Conservation (phyloP, 768 basidiomycete species). For the Termitomyces sp. region DNA sequence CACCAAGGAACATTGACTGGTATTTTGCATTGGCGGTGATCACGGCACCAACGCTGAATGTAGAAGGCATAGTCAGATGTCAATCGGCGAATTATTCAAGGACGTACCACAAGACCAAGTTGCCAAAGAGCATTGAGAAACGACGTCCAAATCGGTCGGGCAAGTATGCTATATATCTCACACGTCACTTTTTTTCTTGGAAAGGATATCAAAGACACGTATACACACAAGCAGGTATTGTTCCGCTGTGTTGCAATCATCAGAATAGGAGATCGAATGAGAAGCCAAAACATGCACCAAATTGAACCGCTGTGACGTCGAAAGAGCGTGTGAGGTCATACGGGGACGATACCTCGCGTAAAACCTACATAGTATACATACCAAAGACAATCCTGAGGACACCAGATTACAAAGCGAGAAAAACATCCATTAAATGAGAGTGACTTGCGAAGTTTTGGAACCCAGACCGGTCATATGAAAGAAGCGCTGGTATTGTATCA, state of each 20-base stretch:
- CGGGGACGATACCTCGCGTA: background rate
- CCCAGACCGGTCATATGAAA: slow-evolving; percentile 39
- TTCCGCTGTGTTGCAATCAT: slow-evolving; percentile 24
- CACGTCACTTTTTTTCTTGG: background rate
- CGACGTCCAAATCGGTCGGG: slow-evolving; percentile 46
- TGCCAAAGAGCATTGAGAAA: slow-evolving; percentile 44
- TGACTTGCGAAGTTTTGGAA: slow-evolving; percentile 33
- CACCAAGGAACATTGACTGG: slow-evolving; percentile 39
- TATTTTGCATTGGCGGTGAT: slow-evolving; percentile 43
- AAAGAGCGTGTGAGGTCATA: background rate
- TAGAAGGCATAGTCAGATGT: background rate
- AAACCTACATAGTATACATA: slow-evolving; percentile 40
- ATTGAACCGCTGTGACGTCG: slow-evolving; percentile 28
- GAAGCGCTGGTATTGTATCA: slow-evolving; percentile 40
- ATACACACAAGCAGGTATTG: slow-evolving; percentile 36
- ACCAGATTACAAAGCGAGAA: background rate
- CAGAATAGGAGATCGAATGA: slow-evolving; percentile 18
- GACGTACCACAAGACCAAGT: slow-evolving; percentile 37
- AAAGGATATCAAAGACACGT: background rate
- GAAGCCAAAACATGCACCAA: slow-evolving; percentile 18
- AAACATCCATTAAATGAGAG: background rate
- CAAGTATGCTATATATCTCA: slow-evolving; percentile 27
- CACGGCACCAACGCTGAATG: slow-evolving; percentile 35
- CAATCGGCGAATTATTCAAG: background rate
- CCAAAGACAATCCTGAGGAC: slow-evolving; percentile 42